Percentiles rank a stretch among this genome's conserved stretches.
Evolutionary conservation across 495 filamentous ascomycete genomes (phyloP).

Genomic region (Chaetomium fimeti): DNA sequence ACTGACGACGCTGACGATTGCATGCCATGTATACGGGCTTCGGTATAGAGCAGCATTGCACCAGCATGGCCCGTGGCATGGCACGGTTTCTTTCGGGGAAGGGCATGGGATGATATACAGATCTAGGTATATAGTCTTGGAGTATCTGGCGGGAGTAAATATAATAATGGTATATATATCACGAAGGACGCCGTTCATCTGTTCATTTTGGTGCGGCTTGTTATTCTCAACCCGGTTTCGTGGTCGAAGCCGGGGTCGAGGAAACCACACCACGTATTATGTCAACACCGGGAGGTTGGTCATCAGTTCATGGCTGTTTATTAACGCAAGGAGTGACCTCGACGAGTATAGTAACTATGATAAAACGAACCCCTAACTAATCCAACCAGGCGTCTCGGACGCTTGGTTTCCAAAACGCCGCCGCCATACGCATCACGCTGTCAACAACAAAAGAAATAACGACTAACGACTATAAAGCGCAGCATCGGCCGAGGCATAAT

Average conservation of each 20-base stretch:
- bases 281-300: neutral
- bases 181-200: neutral
- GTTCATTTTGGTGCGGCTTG: neutral
- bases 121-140: neutral
- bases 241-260: too few species aligned
- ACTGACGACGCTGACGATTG: neutral
- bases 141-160: neutral
- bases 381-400: neutral
- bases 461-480: too few species aligned
- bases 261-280: too few species aligned
- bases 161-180: neutral
- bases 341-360: neutral
- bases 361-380: neutral
- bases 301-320: neutral
- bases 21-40: neutral
- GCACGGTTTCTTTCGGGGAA: neutral
- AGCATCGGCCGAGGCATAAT: neutral
- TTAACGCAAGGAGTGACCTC: conserved; percentile 3
- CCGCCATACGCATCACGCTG: neutral
- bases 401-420: neutral
- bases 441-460: conserved; percentile 1
- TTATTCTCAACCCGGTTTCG: neutral
- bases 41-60: neutral
- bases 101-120: neutral
- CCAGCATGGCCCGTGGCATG: neutral